Percentiles rank a stretch among this genome's conserved stretches.
Conservation (phyloP, 345 rosid species). For the Brassica rapa region DNA sequence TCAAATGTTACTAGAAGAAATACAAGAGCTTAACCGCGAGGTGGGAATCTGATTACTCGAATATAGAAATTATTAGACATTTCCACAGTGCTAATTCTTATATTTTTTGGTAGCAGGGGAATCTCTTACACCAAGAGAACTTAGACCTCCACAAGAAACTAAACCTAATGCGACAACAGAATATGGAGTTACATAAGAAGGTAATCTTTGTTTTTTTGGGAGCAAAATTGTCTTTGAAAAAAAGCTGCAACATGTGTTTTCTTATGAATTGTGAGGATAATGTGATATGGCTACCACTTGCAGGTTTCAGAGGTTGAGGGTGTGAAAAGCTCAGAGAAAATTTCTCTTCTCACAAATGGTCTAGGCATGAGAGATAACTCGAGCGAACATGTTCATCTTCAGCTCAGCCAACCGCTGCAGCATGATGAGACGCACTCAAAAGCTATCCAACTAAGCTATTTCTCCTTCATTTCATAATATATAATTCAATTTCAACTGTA, state of each 20-base stretch:
- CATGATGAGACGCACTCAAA: constrained; percentile 51
- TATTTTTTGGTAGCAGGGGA: constrained; percentile 49
- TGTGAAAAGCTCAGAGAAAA: constrained; percentile 45
- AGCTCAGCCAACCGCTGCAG: constrained; percentile 78
- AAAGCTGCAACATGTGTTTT: constrained; percentile 9
- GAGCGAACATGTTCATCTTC: constrained; percentile 65
- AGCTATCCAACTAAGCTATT: constrained; percentile 61
- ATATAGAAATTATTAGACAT: not conserved
- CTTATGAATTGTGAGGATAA: not conserved
- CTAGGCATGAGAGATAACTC: constrained; percentile 54
- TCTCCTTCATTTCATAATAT: constrained; percentile 34
- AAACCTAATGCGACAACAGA: constrained; percentile 51
- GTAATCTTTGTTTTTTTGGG: constrained; percentile 30
- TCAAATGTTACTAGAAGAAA: constrained; percentile 54
- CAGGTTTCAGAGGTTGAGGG: constrained; percentile 69
- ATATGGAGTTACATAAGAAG: constrained; percentile 55
- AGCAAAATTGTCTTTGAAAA: not conserved
- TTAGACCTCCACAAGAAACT: constrained; percentile 51
- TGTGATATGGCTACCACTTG: constrained; percentile 18
- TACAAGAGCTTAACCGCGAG: constrained; percentile 61
- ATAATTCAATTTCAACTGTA: constrained; percentile 25
- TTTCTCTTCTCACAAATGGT: constrained; percentile 49
- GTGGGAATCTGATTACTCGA: constrained; percentile 32
- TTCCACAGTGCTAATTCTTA: not conserved
- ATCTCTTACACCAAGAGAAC: constrained; percentile 58